Evolutionary conservation across 495 filamentous ascomycete species (phyloP).

Genomic region (Neurospora discreta): DNA sequence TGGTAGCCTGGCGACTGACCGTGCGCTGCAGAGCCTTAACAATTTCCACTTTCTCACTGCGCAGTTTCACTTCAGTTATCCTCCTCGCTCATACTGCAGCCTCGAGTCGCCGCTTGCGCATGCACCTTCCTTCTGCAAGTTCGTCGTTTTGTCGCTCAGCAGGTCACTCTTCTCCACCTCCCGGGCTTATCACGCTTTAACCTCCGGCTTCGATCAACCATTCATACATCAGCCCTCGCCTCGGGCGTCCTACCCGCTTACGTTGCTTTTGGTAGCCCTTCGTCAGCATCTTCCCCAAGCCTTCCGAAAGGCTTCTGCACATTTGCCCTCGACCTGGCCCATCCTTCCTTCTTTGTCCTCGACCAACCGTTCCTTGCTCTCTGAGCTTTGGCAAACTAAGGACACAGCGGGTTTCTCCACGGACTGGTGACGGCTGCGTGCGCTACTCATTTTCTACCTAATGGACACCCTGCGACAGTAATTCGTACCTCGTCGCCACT

Average conservation of each 20-base stretch:
- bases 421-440: neutral
- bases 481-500: slow-evolving; percentile 10
- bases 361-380: neutral
- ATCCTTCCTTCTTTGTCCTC: neutral
- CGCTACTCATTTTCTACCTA: slow-evolving; percentile 5
- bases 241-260: neutral
- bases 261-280: neutral
- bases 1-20: neutral
- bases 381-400: neutral
- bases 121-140: neutral
- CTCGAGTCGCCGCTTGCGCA: neutral
- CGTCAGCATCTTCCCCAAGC: neutral
- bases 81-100: neutral
- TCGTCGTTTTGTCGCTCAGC: neutral
- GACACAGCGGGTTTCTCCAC: neutral
- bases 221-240: neutral
- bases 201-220: neutral
- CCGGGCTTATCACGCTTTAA: neutral
- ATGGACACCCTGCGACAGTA: slow-evolving; percentile 18
- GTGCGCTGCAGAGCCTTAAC: neutral
- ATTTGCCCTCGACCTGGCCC: neutral
- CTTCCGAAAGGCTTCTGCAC: neutral
- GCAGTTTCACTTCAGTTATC: neutral
- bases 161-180: neutral
- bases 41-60: neutral